These are phyloP conservation scores for Schizosaccharomyces osmophilus DNA, from an alignment of 805 yeast genomes.

Conservation along the genomic window DNA sequence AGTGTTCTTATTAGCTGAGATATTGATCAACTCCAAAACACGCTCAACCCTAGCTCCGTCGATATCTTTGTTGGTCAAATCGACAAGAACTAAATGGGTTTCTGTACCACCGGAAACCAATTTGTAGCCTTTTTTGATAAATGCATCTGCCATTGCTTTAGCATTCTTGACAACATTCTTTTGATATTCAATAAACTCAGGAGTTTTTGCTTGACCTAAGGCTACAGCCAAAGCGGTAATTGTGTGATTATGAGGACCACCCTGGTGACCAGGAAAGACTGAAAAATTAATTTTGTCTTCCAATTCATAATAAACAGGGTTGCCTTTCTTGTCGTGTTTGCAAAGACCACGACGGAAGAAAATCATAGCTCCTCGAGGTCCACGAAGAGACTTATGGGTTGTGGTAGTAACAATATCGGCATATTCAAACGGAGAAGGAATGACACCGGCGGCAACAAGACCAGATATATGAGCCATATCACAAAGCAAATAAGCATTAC, in stretches of 20 bases:
- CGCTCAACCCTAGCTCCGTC: slow-evolving; percentile 96
- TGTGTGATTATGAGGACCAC: slow-evolving; percentile 99
- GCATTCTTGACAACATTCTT: slow-evolving; percentile 73
- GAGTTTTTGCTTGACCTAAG: slow-evolving; percentile 73
- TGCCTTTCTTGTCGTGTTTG: slow-evolving; percentile 70
- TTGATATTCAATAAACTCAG: slow-evolving; percentile 82
- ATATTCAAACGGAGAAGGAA: slow-evolving; percentile 86
- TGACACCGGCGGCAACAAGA: slow-evolving; percentile 82
- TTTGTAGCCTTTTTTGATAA: slow-evolving; percentile 47
- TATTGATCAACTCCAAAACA: slow-evolving; percentile 78
- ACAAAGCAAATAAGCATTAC: slow-evolving; percentile 83
- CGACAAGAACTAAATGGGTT: slow-evolving; percentile 83
- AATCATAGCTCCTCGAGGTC: slow-evolving; percentile 99
- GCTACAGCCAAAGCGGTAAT: slow-evolving; percentile 95
- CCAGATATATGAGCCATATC: slow-evolving; percentile 99
- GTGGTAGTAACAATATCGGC: slow-evolving; percentile 97
- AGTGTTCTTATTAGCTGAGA: slow-evolving; percentile 91
- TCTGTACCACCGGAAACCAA: slow-evolving; percentile 90
- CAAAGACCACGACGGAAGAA: slow-evolving; percentile 92
- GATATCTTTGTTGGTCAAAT: slow-evolving; percentile 65
- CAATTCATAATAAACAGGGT: slow-evolving; percentile 71
- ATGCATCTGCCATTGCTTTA: slow-evolving; percentile 49
- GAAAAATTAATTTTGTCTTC: slow-evolving; percentile 92
- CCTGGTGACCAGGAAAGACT: slow-evolving; percentile 99
- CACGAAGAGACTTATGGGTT: slow-evolving; percentile 94